These are phyloP conservation scores for Phalaenopsis hybrid DNA, from an alignment of 116 monocot genomes.

Conservation along the genomic window DNA sequence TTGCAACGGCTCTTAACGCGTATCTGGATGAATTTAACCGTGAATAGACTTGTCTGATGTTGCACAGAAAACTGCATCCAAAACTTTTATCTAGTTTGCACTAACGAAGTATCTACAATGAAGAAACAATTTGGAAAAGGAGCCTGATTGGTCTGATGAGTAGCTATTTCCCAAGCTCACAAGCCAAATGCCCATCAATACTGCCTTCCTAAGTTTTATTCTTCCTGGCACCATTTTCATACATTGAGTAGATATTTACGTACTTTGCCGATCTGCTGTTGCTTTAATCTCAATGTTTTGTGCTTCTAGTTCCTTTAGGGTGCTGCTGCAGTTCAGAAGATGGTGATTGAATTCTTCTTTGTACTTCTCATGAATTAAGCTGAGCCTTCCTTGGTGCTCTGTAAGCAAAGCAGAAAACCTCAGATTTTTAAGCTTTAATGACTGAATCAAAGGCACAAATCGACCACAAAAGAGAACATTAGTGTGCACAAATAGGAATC, in stretches of 20 bases:
- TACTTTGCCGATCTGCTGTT: constrained; percentile 67
- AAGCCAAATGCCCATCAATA: neutral
- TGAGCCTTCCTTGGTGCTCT: constrained; percentile 66
- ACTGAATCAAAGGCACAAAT: neutral
- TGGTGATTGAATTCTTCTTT: constrained; percentile 71
- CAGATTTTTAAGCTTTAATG: neutral
- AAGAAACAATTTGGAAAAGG: neutral
- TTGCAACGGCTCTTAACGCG: no score
- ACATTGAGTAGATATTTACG: constrained; percentile 8
- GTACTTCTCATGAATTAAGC: constrained; percentile 56
- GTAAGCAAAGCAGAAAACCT: neutral
- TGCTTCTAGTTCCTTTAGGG: constrained; percentile 61
- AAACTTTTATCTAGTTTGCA: neutral
- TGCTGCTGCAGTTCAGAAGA: constrained; percentile 44
- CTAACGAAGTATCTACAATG: neutral
- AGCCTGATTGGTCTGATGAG: neutral
- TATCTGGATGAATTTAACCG: neutral
- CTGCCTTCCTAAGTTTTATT: neutral
- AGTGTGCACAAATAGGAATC: no score
- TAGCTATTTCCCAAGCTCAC: no score
- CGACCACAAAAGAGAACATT: neutral
- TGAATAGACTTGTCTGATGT: neutral
- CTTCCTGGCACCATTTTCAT: neutral
- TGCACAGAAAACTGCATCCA: neutral
- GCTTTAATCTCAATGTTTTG: constrained; percentile 62